Conservation (phyloP, 2,329 filamentous ascomycete species). For the Clathrospora elynae region DNA sequence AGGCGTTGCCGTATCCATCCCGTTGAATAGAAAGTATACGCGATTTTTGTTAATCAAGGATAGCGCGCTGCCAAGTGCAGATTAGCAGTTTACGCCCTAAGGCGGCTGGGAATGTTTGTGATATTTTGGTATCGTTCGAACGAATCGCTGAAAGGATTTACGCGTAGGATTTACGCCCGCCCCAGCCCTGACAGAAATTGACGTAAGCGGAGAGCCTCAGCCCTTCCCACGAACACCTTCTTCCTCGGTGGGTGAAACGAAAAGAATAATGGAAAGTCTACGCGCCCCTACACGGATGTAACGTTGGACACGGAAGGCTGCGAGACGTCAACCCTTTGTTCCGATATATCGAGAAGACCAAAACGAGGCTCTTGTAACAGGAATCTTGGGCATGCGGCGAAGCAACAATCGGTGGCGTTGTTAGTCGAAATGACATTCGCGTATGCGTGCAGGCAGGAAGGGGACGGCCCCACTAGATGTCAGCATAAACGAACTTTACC, state of each 20-base stretch:
- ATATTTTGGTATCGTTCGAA: constrained; percentile 22
- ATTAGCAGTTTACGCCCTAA: constrained; percentile 10
- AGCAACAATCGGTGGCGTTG: constrained; percentile 11
- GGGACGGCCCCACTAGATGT: constrained; percentile 3
- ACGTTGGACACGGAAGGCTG: neutral
- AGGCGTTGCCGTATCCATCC: constrained; percentile 14
- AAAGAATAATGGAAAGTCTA: constrained; percentile 2
- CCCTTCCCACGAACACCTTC: constrained; percentile 13
- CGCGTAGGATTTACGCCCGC: constrained; percentile 22
- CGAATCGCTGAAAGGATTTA: constrained; percentile 20
- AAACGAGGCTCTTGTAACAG: neutral
- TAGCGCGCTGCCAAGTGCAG: constrained; percentile 7
- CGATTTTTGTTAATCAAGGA: constrained; percentile 13
- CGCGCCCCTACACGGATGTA: neutral
- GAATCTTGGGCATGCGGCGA: constrained; percentile 1
- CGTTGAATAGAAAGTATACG: constrained; percentile 4
- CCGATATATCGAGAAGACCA: neutral
- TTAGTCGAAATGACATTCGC: constrained; percentile 10
- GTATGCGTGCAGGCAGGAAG: constrained; percentile 5
- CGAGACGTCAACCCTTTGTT: constrained; percentile 2
- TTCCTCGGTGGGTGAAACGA: constrained; percentile 1
- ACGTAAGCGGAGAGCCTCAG: constrained; percentile 19
- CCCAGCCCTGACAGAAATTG: constrained; percentile 12
- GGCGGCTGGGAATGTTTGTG: constrained; percentile 18
- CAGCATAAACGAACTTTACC: constrained; percentile 7